Conservation (phyloP, 805 yeast species). For the Saccharomycopsis guyanensis region DNA sequence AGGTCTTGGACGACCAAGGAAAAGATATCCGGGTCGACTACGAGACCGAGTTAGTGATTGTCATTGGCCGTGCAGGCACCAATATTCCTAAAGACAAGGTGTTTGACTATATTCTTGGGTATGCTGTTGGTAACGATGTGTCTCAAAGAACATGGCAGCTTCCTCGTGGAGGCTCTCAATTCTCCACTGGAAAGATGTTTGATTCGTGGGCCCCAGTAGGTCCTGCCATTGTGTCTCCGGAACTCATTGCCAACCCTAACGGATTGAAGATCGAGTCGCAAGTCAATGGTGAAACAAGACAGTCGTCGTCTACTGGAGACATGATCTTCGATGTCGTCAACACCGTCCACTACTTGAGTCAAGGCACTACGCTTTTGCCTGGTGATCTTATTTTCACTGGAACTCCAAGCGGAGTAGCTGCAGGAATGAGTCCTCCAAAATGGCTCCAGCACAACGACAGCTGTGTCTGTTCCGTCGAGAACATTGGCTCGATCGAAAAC, state of each 20-base stretch:
- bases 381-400: conserved; percentile 52
- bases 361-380: conserved; percentile 44
- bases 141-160: conserved; percentile 53
- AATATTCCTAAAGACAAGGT: conserved; percentile 39
- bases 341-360: conserved; percentile 39
- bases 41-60: conserved; percentile 46
- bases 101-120: conserved; percentile 41
- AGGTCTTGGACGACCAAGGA: conserved; percentile 21
- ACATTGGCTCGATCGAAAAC: conserved; percentile 37
- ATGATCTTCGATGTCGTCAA: conserved; percentile 39
- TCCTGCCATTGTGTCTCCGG: conserved; percentile 40
- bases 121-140: conserved; percentile 48
- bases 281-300: conserved; percentile 43
- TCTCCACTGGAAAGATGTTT: conserved; percentile 44
- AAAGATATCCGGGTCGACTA: conserved; percentile 33
- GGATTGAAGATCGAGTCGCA: conserved; percentile 32
- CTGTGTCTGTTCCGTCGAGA: conserved; percentile 34
- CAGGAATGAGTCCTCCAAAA: conserved; percentile 33
- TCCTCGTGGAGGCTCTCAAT: conserved; percentile 46
- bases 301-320: conserved; percentile 39
- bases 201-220: conserved; percentile 54
- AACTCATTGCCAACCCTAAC: conserved; percentile 30
- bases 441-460: conserved; percentile 40
- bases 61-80: conserved; percentile 43
- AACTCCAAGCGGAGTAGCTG: conserved; percentile 49